phyloP scores from a whole-genome alignment of 2,329 filamentous ascomycete genomes.

The Pseudocercospora ulei region DNA sequence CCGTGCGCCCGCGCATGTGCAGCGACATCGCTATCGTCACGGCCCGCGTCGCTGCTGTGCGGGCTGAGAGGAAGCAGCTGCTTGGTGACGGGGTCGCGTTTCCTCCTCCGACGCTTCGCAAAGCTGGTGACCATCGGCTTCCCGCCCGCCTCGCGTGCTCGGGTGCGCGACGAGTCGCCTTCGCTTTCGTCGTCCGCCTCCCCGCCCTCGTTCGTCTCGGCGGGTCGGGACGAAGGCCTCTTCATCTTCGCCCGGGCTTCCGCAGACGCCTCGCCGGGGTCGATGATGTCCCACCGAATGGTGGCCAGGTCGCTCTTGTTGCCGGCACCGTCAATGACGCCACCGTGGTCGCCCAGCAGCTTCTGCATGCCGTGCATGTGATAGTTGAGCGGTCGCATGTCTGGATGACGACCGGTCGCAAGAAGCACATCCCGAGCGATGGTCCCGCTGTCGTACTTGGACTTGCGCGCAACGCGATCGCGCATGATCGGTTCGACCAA shows the following conservation, averaged over 20 bases:
- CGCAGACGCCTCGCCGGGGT: conserved; percentile 44
- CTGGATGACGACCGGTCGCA: conserved; percentile 52
- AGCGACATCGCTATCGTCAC: conserved; percentile 1
- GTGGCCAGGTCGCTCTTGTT: conserved; percentile 46
- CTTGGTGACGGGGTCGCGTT: conserved; percentile 5
- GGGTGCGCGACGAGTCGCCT: conserved; percentile 17
- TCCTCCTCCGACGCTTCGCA: conserved; percentile 6
- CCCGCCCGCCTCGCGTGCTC: not conserved
- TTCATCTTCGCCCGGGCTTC: conserved; percentile 18
- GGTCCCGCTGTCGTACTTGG: conserved; percentile 51
- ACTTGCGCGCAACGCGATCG: conserved; percentile 42
- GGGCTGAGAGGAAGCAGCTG: conserved; percentile 4
- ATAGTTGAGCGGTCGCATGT: conserved; percentile 49
- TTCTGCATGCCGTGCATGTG: conserved; percentile 43
- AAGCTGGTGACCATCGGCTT: not conserved
- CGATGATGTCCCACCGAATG: conserved; percentile 53
- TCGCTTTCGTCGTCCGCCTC: conserved; percentile 15
- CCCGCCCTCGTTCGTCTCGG: conserved; percentile 9
- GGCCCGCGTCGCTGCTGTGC: not conserved
- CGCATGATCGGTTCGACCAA: conserved; percentile 42
- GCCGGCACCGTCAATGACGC: conserved; percentile 34
- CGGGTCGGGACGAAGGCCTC: conserved; percentile 11
- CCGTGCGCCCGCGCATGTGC: not conserved
- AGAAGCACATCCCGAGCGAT: conserved; percentile 56
- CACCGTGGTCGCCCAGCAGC: conserved; percentile 35